Base-by-base conservation (phyloP, 805 yeast genomes). In the Monosporozyma servazzii region DNA sequence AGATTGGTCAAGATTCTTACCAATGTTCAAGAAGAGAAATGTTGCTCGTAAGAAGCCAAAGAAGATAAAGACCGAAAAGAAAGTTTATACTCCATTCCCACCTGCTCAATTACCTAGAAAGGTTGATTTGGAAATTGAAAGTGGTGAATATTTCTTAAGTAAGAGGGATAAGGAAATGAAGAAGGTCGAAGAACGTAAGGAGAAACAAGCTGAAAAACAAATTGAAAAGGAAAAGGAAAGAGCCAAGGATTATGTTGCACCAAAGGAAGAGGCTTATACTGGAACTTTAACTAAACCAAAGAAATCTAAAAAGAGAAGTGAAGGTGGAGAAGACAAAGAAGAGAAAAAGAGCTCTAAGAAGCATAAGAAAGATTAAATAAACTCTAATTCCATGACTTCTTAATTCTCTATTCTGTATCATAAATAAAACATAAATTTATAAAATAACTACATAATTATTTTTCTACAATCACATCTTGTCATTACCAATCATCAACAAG, bases 31-130 rank as follows among this genome's bases (percentile, higher is more conserved):
- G 80, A 93, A 91, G 78, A 84, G 90, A 69, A 89, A 89, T 64
- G 96, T 91, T 58, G 95, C 95, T 37, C 83, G 99, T 65, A 86
- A 86, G 84, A 84, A 84, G 76, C 86, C 93, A 54, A 81, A 78
- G 70, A 81, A 79, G 68, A 73, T 78, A 63, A 79, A 71, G 60
- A 82, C 68, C 48, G 73, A 70, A 51, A 77, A 79, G 75, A 90
- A 84, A 71, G 83, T 81, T 3, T 91, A 91, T 79, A 93, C 99
- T 33, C 98, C 99, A 66, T 93, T 93, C 89, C 99, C 99, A 73
- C 98, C 99, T 61, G 86, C 88, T 49, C 99, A 88, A 72, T 80
- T 81, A 58, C 99, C 98, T 65, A 85, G 98, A 76, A 90, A 93
- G 86, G 76, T 93, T 70, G 99, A 93, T 79, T 74, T 90, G 67